phyloP scores from a whole-genome alignment of 2,329 filamentous ascomycete species.

The Chaetomium sp. region DNA sequence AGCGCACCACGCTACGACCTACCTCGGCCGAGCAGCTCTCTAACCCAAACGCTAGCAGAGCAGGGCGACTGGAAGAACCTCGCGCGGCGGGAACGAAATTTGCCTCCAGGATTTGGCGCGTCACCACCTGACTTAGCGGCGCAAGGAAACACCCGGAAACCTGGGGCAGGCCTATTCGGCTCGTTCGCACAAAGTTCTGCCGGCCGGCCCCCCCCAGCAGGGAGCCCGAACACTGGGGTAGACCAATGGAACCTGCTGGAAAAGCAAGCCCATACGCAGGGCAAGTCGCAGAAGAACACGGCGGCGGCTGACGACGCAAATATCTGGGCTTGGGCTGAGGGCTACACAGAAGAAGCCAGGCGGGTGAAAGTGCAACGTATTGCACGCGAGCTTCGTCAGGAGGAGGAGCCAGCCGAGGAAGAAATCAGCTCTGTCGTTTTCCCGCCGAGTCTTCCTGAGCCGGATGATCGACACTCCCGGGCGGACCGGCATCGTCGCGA shows the following conservation, averaged over 20 bases:
- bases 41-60: background rate
- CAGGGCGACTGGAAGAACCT: conserved; percentile 23
- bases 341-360: conserved; percentile 11
- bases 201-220: background rate
- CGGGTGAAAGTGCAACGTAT: conserved; percentile 1
- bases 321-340: conserved; percentile 31
- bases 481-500: conserved; percentile 7
- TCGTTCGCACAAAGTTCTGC: background rate
- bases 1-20: background rate
- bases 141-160: background rate
- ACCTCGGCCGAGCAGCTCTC: background rate
- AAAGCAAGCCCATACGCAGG: background rate
- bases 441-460: background rate
- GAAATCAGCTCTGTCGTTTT: background rate
- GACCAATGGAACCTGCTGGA: conserved; percentile 15
- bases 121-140: background rate
- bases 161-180: background rate
- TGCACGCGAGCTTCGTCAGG: conserved; percentile 4
- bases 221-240: background rate
- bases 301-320: background rate
- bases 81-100: conserved; percentile 13
- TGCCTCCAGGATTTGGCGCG: background rate
- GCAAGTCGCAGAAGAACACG: background rate
- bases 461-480: conserved; percentile 1
- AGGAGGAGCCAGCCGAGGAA: background rate